Percentiles rank a stretch among this genome's conserved stretches.
These are phyloP conservation scores for Lippia alba DNA, from an alignment of 305 asterid genomes.

Conservation along the genomic window DNA sequence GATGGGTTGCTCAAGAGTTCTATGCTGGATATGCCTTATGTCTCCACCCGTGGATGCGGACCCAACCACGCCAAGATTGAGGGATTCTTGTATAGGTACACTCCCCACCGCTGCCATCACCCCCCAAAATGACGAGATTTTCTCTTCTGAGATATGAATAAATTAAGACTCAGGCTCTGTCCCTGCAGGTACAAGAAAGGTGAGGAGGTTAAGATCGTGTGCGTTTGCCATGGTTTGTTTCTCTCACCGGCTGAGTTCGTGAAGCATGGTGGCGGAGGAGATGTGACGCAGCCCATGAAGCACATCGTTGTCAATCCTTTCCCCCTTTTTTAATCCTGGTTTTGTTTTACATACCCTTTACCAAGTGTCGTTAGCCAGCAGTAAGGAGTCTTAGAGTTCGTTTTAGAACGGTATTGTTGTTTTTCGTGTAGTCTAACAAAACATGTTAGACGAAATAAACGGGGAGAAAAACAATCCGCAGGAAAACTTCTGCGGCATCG, in stretches of 20 bases:
- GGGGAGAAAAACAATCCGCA: background rate
- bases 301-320: conserved; percentile 52
- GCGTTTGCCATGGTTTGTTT: conserved; percentile 70
- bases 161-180: no score
- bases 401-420: background rate
- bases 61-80: conserved; percentile 38
- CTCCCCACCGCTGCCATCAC: no score
- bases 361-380: background rate
- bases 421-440: background rate
- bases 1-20: conserved; percentile 7
- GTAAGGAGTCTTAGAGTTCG: conserved; percentile 6
- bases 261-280: conserved; percentile 70
- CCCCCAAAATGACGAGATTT: no score
- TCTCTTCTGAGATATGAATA: no score
- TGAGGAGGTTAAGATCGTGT: conserved; percentile 55
- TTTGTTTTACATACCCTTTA: background rate
- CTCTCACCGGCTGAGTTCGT: conserved; percentile 65
- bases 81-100: conserved; percentile 55
- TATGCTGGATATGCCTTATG: conserved; percentile 52
- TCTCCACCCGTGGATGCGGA: conserved; percentile 46
- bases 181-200: conserved; percentile 39
- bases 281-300: conserved; percentile 51
- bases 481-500: background rate
- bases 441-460: background rate
- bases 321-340: conserved; percentile 26